A percentile compares a stretch with the other conserved stretches of the same genome.
Conservation (phyloP, 805 yeast species). For the Vanderwaltozyma yarrowii region DNA sequence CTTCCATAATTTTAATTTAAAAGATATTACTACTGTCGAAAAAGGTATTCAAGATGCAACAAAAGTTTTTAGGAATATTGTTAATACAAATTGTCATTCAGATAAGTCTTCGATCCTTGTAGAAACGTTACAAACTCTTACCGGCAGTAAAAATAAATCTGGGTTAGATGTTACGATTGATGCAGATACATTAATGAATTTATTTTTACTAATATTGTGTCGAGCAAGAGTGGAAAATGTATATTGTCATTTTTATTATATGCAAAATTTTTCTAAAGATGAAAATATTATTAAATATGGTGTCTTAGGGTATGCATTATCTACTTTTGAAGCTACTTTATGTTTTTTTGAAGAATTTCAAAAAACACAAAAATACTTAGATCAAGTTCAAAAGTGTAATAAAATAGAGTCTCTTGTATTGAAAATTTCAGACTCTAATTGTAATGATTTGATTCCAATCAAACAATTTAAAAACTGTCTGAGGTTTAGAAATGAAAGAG, state of each 20-base stretch:
- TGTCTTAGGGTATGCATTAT: constrained; percentile 60
- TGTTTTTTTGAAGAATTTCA: constrained; percentile 40
- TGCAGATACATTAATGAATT: constrained; percentile 73
- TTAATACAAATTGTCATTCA: constrained; percentile 36
- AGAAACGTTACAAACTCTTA: constrained; percentile 42
- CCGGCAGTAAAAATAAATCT: constrained; percentile 22
- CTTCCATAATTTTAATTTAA: constrained; percentile 21
- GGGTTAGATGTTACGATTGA: constrained; percentile 36
- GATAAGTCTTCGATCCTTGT: constrained; percentile 41
- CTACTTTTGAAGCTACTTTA: constrained; percentile 77
- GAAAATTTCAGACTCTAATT: neutral
- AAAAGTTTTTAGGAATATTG: constrained; percentile 38
- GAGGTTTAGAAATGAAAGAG: constrained; percentile 37
- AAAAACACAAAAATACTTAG: neutral
- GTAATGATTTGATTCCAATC: neutral
- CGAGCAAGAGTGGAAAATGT: constrained; percentile 50
- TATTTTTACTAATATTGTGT: constrained; percentile 60
- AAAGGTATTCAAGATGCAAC: constrained; percentile 42
- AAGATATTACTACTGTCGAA: constrained; percentile 28
- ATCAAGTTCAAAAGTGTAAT: neutral
- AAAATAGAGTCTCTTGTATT: neutral
- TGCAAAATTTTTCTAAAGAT: constrained; percentile 40
- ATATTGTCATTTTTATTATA: constrained; percentile 54
- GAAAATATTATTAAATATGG: constrained; percentile 44
- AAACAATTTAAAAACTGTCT: constrained; percentile 18